Conservation (phyloP, 345 rosid genomes). For the Physaria fendleri region DNA sequence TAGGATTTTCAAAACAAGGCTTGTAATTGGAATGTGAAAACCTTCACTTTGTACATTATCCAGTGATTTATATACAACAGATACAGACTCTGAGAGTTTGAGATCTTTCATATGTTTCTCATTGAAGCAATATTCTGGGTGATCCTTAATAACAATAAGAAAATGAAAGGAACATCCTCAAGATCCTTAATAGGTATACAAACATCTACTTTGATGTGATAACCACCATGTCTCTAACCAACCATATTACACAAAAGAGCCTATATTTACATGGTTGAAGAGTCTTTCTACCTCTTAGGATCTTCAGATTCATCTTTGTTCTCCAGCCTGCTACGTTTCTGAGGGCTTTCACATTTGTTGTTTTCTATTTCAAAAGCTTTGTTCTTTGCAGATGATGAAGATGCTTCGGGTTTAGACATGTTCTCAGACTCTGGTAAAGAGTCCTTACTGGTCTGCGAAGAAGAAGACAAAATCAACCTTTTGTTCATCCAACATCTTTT, state of each 20-base stretch:
- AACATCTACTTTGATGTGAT: slow-evolving; percentile 10
- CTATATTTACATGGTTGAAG: slow-evolving; percentile 13
- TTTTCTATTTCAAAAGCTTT: slow-evolving; percentile 28
- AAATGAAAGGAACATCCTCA: too few species aligned
- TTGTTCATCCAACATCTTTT: slow-evolving; percentile 63
- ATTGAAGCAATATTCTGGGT: too few species aligned
- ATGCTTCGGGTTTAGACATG: slow-evolving; percentile 33
- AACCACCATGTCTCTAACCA: background rate
- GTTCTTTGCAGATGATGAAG: slow-evolving; percentile 30
- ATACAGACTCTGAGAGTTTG: too few species aligned
- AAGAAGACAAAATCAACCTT: slow-evolving; percentile 31
- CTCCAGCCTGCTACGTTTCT: slow-evolving; percentile 37
- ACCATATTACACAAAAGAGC: slow-evolving; percentile 6
- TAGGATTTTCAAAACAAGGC: too few species aligned
- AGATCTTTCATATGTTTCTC: too few species aligned
- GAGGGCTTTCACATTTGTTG: slow-evolving; percentile 29
- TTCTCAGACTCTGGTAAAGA: slow-evolving; percentile 27
- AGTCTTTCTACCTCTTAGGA: slow-evolving; percentile 26
- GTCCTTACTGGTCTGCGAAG: slow-evolving; percentile 33
- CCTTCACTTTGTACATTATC: too few species aligned
- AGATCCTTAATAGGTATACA: too few species aligned
- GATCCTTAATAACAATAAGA: too few species aligned
- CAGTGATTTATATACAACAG: too few species aligned
- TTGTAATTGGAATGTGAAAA: too few species aligned
- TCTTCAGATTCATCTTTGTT: slow-evolving; percentile 34